phyloP scores from a whole-genome alignment of 169 alveolate genomes.

The Miamiensis avidus region DNA sequence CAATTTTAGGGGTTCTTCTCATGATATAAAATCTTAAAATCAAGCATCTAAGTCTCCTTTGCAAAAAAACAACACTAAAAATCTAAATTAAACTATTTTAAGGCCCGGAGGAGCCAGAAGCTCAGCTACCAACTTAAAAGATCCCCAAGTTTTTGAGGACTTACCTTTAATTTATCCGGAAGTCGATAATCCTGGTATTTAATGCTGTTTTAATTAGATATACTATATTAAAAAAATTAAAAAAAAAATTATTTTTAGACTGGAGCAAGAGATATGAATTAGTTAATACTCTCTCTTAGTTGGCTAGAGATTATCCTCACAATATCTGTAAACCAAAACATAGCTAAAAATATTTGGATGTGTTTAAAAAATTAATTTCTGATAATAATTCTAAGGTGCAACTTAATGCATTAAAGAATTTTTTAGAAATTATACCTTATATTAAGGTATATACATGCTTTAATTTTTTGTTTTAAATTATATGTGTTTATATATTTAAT shows the following conservation, averaged over 20 bases:
- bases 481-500: background rate
- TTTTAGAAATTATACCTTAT: background rate
- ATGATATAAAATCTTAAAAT: too few relatives aligned
- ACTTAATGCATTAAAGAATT: background rate
- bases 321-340: background rate
- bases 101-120: background rate
- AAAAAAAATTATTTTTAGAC: background rate
- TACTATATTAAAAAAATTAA: too few relatives aligned
- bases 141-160: background rate
- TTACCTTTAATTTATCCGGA: background rate
- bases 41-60: too few relatives aligned
- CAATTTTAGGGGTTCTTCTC: too few relatives aligned
- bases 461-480: too few relatives aligned
- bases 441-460: background rate
- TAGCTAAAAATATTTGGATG: background rate
- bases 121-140: background rate
- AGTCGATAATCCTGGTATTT: background rate
- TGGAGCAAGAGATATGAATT: background rate
- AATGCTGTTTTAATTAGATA: too few relatives aligned
- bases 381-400: background rate
- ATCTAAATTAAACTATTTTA: too few relatives aligned
- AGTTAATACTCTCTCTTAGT: background rate
- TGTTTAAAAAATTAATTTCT: background rate
- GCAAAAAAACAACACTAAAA: too few relatives aligned
- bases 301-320: background rate